These are phyloP conservation scores for Jatropha curcas DNA, from an alignment of 345 rosid genomes.

Conservation along the genomic window DNA sequence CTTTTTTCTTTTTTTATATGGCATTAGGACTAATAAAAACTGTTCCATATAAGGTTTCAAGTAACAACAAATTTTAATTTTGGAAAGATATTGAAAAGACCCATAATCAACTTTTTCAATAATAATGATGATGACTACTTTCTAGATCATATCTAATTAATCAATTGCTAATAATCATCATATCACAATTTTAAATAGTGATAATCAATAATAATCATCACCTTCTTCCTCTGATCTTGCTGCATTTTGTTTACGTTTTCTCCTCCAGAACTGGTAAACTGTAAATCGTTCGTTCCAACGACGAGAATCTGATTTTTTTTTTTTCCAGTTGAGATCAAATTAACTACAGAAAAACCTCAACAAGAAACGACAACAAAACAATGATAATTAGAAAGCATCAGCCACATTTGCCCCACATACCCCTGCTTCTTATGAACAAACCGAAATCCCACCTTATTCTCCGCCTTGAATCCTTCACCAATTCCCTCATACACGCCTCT, in stretches of 20 bases:
- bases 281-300: neutral
- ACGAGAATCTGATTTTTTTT: neutral
- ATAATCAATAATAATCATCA: conserved; percentile 27
- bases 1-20: neutral
- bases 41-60: too few species aligned
- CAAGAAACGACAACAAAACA: neutral
- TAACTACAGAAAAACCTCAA: too few species aligned
- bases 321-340: neutral
- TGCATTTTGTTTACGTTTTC: conserved; percentile 45
- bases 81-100: too few species aligned
- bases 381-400: conserved; percentile 32
- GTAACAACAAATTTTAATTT: too few species aligned
- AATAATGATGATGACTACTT: too few species aligned
- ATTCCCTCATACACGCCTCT: conserved; percentile 51
- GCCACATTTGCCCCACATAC: conserved; percentile 84
- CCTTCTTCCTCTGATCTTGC: conserved; percentile 86
- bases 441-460: conserved; percentile 54
- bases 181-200: too few species aligned
- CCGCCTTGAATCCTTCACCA: conserved; percentile 45
- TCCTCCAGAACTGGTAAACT: neutral
- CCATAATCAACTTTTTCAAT: too few species aligned
- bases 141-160: too few species aligned
- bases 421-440: conserved; percentile 60
- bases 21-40: neutral
- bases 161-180: too few species aligned